Evolutionary conservation across 768 basidiomycete genomes (phyloP).

Genomic region (Termitomyces heimii): DNA sequence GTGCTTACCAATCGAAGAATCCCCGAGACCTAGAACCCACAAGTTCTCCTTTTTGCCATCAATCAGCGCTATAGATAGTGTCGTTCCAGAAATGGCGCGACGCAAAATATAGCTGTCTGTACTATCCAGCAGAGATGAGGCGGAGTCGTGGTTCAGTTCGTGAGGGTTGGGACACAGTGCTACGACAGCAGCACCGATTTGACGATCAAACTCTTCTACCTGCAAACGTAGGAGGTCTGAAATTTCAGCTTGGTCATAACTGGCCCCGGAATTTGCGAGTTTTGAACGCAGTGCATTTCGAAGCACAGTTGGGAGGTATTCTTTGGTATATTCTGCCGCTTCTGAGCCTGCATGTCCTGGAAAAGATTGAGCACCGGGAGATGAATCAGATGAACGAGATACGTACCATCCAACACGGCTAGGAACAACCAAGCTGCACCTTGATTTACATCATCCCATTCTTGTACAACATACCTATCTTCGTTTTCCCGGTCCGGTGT

Average conservation of each 20-base stretch:
- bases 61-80: slow-evolving; percentile 7
- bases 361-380: background rate
- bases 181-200: slow-evolving; percentile 6
- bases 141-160: background rate
- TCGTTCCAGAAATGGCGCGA: slow-evolving; percentile 7
- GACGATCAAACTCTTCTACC: slow-evolving; percentile 8
- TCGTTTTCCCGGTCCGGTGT: slow-evolving; percentile 4
- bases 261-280: background rate
- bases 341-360: slow-evolving; percentile 8
- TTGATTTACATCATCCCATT: slow-evolving; percentile 8
- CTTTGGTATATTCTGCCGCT: slow-evolving; percentile 4
- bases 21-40: slow-evolving; percentile 10
- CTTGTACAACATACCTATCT: slow-evolving; percentile 10
- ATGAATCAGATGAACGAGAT: background rate
- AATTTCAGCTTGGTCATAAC: background rate
- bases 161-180: slow-evolving; percentile 4
- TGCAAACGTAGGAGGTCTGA: slow-evolving; percentile 2
- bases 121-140: slow-evolving; percentile 1
- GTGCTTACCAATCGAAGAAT: slow-evolving; percentile 8
- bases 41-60: slow-evolving; percentile 8
- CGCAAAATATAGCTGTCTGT: background rate
- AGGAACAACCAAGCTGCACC: slow-evolving; percentile 9
- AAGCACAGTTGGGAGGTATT: slow-evolving; percentile 5
- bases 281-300: slow-evolving; percentile 5
- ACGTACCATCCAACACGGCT: slow-evolving; percentile 10